A percentile compares a stretch with the other conserved stretches of the same genome.
These are phyloP conservation scores for Fusarium sp. DNA, from an alignment of 2,329 filamentous ascomycete species.

Conservation along the genomic window DNA sequence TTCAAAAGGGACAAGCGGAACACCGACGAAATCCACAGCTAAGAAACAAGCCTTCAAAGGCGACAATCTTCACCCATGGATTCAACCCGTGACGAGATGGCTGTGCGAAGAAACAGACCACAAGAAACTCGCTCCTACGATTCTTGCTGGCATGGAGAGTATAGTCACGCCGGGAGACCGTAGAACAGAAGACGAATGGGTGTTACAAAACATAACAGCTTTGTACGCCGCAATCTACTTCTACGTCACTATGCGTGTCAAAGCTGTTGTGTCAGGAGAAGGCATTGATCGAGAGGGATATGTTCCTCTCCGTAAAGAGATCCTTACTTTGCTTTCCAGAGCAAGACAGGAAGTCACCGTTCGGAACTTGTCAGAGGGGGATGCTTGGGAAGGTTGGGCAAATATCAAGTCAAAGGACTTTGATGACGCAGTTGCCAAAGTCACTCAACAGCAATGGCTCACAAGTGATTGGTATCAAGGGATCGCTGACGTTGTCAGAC, in stretches of 20 bases:
- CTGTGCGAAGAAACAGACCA: slow-evolving; percentile 71
- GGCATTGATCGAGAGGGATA: slow-evolving; percentile 58
- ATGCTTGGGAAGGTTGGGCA: slow-evolving; percentile 65
- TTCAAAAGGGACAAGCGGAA: slow-evolving; percentile 44
- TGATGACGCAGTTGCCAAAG: slow-evolving; percentile 68
- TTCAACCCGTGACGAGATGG: slow-evolving; percentile 73
- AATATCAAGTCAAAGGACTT: slow-evolving; percentile 64
- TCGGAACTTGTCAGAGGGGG: slow-evolving; percentile 57
- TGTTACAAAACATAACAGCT: slow-evolving; percentile 60
- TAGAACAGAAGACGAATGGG: slow-evolving; percentile 61
- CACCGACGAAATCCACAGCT: slow-evolving; percentile 58
- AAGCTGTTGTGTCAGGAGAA: slow-evolving; percentile 53
- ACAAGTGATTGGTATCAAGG: slow-evolving; percentile 71
- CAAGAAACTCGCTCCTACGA: slow-evolving; percentile 73
- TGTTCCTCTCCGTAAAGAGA: slow-evolving; percentile 57
- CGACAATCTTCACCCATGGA: slow-evolving; percentile 69
- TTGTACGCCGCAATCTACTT: slow-evolving; percentile 71
- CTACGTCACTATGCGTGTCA: slow-evolving; percentile 66
- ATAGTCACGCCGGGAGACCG: slow-evolving; percentile 59
- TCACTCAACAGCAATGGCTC: slow-evolving; percentile 68
- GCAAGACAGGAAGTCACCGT: slow-evolving; percentile 56
- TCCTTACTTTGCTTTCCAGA: slow-evolving; percentile 56
- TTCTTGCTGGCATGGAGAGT: slow-evolving; percentile 77
- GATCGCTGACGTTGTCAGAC: slow-evolving; percentile 64
- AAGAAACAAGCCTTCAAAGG: slow-evolving; percentile 44